A percentile compares a stretch with the other conserved stretches of the same genome.
phyloP scores from a whole-genome alignment of 345 rosid species.

The Ceriops zippeliana region DNA sequence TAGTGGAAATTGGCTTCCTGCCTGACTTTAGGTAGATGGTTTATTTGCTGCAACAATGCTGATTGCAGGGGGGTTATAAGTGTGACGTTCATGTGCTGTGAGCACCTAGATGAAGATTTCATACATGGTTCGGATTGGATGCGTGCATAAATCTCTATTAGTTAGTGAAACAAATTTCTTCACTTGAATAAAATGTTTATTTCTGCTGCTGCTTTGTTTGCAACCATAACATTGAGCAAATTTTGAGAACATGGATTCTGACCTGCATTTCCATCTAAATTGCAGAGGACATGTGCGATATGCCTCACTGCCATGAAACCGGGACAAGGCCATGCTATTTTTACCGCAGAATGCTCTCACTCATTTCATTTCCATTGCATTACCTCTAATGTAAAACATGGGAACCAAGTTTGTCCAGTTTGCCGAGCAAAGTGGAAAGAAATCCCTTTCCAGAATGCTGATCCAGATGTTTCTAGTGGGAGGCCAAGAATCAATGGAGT shows the following conservation, averaged over 20 bases:
- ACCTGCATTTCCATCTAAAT: constrained; percentile 15
- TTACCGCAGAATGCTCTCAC: constrained; percentile 31
- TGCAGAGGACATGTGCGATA: constrained; percentile 57
- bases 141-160: not conserved
- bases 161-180: not conserved
- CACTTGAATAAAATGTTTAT: not conserved
- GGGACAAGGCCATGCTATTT: constrained; percentile 30
- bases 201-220: not conserved
- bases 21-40: too few relatives aligned
- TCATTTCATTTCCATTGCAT: constrained; percentile 33
- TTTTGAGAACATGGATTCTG: constrained; percentile 10
- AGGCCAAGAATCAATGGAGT: constrained; percentile 15
- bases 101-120: not conserved
- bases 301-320: constrained; percentile 26
- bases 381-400: constrained; percentile 28
- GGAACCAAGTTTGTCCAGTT: constrained; percentile 29
- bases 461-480: constrained; percentile 6
- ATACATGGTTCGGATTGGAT: not conserved
- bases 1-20: too few relatives aligned
- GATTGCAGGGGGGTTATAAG: not conserved
- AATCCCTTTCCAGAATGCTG: constrained; percentile 24
- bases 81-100: not conserved
- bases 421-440: constrained; percentile 37
- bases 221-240: too few relatives aligned
- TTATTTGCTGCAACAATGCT: too few relatives aligned